Percentiles rank a stretch among this genome's conserved stretches.
phyloP scores from a whole-genome alignment of 768 basidiomycete species.

The Agrocybe chaxingu region DNA sequence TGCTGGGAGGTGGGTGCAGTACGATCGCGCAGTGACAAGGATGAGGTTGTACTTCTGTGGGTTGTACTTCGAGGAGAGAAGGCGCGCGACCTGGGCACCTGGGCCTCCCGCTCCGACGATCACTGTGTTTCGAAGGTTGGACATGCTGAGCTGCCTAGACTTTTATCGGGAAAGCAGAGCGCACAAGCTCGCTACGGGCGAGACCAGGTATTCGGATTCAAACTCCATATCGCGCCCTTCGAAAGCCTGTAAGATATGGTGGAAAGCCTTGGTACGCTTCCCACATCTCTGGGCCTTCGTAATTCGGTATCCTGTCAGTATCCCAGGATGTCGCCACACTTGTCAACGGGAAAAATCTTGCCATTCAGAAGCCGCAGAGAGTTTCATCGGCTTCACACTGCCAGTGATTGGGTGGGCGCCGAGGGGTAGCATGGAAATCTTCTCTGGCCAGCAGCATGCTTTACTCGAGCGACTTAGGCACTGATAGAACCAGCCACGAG shows the following conservation, averaged over 20 bases:
- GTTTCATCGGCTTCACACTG: no score
- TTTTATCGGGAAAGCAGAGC: not conserved
- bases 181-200: not conserved
- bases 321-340: not conserved
- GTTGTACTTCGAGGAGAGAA: slow-evolving; percentile 50
- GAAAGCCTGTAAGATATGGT: not conserved
- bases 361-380: no score
- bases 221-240: no score
- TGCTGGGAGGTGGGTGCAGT: slow-evolving; percentile 46
- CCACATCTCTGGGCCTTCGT: slow-evolving; percentile 5
- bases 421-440: no score
- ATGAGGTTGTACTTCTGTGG: slow-evolving; percentile 44
- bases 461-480: no score
- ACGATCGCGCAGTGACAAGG: slow-evolving; percentile 52
- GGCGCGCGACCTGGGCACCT: slow-evolving; percentile 41
- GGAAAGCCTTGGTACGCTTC: not conserved
- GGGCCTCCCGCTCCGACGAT: slow-evolving; percentile 48
- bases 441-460: no score
- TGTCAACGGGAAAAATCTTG: not conserved
- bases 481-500: no score
- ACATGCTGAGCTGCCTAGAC: slow-evolving; percentile 9
- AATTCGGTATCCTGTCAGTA: not conserved
- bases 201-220: not conserved
- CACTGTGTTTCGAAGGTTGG: slow-evolving; percentile 17
- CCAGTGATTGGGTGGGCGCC: no score